These are phyloP conservation scores for Asterophora parasitica DNA, from an alignment of 768 basidiomycete genomes.

Conservation along the genomic window DNA sequence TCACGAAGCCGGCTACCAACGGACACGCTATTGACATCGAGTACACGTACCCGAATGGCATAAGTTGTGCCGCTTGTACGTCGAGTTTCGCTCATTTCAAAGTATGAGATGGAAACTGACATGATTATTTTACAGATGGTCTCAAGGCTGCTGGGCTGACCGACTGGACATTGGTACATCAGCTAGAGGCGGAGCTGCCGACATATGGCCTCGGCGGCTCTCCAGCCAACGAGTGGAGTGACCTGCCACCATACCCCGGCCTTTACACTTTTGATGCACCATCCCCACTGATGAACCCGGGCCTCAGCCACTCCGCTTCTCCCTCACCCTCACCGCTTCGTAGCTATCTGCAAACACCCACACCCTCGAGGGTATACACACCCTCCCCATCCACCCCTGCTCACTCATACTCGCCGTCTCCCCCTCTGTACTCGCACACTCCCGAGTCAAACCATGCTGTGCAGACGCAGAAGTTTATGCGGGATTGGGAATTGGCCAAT, in stretches of 20 bases:
- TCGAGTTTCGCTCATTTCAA: too few relatives aligned
- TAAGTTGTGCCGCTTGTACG: too few relatives aligned
- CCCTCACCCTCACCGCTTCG: slow-evolving; percentile 9
- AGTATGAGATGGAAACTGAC: too few relatives aligned
- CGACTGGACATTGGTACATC: too few relatives aligned
- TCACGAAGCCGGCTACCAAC: neutral
- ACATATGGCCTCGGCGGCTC: slow-evolving; percentile 3
- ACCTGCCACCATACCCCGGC: slow-evolving; percentile 4
- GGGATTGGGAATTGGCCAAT: slow-evolving; percentile 6
- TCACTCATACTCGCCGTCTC: neutral
- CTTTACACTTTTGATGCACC: slow-evolving; percentile 11
- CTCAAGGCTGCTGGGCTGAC: too few relatives aligned
- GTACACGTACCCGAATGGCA: neutral
- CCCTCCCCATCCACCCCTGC: slow-evolving; percentile 6
- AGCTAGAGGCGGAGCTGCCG: neutral
- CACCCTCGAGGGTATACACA: neutral
- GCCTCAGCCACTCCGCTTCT: slow-evolving; percentile 11
- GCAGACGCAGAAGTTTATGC: slow-evolving; percentile 2
- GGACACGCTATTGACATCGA: neutral
- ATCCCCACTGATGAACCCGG: slow-evolving; percentile 8
- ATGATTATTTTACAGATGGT: too few relatives aligned
- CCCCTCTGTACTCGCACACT: neutral
- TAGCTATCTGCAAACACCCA: neutral
- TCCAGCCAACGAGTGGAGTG: neutral
- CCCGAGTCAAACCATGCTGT: neutral